Base-by-base conservation (phyloP, 2,329 filamentous ascomycete species). In the Penicillium sp. region DNA sequence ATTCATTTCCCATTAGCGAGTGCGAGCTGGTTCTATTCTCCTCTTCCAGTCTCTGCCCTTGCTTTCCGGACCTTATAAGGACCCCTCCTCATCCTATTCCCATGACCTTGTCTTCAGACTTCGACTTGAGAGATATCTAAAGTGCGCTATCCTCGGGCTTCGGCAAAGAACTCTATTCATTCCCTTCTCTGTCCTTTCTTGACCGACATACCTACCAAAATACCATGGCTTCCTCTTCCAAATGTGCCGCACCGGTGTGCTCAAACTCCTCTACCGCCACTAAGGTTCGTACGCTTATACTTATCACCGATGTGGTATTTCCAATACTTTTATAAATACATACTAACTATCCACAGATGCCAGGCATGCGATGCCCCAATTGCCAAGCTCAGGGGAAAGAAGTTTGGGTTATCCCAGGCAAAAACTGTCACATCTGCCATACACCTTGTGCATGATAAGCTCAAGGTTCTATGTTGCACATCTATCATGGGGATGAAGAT, bases 361-460 rank as follows among this genome's bases (percentile, higher is more conserved):
- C 75, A n/a, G 76, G 76, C 57, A 70, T 76, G 20, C 69, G 70
- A 31, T 78, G 76, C 56, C 75, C 75, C 31, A 73, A 60, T 18
- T 78, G 76, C 55, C 54, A 63, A 48, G 58, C 56, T 3, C 53
- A 69, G 7, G 74, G 74, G 24, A 63, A 72, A 50, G 75, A 76
- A 61, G 66, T 70, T 24, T 78, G 76, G 76, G 76, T 78, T 3
- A 78, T 78, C 53, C 76, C 76, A 6, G 76, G 76, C n/a, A 78
- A 77, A 56, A 69, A 72, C 59, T 78, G 76, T 57, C 76, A 77
- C 60, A 63, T 73, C 39, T 78, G 76, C 53, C 71, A 74, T 11
- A 72, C 70, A 3, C 57, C 68, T 44, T 70, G 73, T 63, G 65
- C 66, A 43, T 66, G 58, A 66, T 10, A 35, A 2, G 5, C n/a